Evolutionary conservation across 2,329 filamentous ascomycete species (phyloP).

Genomic region (Elsinoe fawcettii): DNA sequence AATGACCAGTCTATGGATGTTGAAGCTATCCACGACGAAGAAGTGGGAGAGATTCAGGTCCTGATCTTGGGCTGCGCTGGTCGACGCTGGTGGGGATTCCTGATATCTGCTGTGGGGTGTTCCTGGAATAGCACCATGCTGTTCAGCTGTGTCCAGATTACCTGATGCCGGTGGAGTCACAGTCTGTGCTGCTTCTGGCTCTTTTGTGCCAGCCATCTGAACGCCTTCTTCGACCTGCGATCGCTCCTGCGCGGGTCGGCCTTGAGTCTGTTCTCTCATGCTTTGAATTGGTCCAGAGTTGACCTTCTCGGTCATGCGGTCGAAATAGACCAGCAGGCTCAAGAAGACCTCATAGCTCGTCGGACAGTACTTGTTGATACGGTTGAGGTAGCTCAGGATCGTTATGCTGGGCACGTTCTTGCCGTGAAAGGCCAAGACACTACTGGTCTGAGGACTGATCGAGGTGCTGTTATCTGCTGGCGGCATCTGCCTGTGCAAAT

Average conservation of each 20-base stretch:
- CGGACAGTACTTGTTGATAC: conserved; percentile 98
- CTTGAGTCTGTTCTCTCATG: conserved; percentile 47
- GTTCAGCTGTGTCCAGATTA: conserved; percentile 35
- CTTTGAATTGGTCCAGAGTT: conserved; percentile 70
- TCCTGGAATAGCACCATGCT: conserved; percentile 27
- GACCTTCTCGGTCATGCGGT: conserved; percentile 95
- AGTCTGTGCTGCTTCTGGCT: conserved; percentile 33
- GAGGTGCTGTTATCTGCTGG: conserved; percentile 52
- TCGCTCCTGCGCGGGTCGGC: conserved; percentile 1
- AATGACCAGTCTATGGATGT: conserved; percentile 94
- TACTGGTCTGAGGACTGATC: conserved; percentile 57
- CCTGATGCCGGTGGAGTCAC: conserved; percentile 44
- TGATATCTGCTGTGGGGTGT: conserved; percentile 31
- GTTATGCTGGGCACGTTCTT: conserved; percentile 98
- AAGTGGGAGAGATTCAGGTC: conserved; percentile 55
- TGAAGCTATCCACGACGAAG: conserved; percentile 98
- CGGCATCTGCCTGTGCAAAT: conserved; percentile 67
- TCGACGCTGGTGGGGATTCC: conserved; percentile 22
- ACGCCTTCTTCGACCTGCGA: conserved; percentile 16
- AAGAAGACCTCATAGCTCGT: conserved; percentile 98
- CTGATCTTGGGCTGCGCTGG: conserved; percentile 15
- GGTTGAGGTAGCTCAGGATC: conserved; percentile 87
- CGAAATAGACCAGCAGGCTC: conserved; percentile 92
- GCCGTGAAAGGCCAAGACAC: conserved; percentile 88
- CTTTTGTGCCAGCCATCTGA: conserved; percentile 25